Evolutionary conservation across 2,329 filamentous ascomycete species (phyloP).

Genomic region (Purpureocillium lavendulum): DNA sequence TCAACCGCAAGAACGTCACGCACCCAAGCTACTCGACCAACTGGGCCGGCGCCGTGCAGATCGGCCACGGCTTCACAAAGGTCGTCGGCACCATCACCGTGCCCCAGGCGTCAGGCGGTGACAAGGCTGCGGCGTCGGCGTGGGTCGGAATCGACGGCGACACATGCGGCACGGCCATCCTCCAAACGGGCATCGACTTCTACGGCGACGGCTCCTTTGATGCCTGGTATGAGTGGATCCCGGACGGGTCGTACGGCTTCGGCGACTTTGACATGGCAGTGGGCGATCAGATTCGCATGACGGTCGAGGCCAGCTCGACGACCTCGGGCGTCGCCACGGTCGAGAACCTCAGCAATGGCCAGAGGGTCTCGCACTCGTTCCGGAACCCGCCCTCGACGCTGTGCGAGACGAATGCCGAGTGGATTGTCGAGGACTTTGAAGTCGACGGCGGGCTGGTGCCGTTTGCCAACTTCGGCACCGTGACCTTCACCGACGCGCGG

Average conservation of each 20-base stretch:
- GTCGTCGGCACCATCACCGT: slow-evolving; percentile 20
- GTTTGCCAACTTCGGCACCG: slow-evolving; percentile 20
- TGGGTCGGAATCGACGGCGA: slow-evolving; percentile 43
- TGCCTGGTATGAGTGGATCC: slow-evolving; percentile 39
- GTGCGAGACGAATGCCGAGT: slow-evolving; percentile 50
- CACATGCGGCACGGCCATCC: slow-evolving; percentile 28
- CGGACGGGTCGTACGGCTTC: slow-evolving; percentile 32
- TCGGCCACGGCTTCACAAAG: slow-evolving; percentile 15
- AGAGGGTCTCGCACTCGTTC: slow-evolving; percentile 43
- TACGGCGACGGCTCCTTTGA: slow-evolving; percentile 25
- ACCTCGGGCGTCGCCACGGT: slow-evolving; percentile 17
- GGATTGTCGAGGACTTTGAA: slow-evolving; percentile 48
- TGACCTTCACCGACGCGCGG: slow-evolving; percentile 15
- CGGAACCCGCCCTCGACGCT: slow-evolving; percentile 31
- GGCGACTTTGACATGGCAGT: slow-evolving; percentile 18
- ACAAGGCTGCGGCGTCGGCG: slow-evolving; percentile 17
- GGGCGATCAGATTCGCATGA: slow-evolving; percentile 22
- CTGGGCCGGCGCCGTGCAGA: slow-evolving; percentile 21
- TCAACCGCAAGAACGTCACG: slow-evolving; percentile 8
- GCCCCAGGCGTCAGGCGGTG: slow-evolving; percentile 11
- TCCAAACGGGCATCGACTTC: slow-evolving; percentile 35
- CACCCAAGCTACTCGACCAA: slow-evolving; percentile 15
- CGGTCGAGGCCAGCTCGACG: slow-evolving; percentile 15
- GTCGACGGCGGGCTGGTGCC: slow-evolving; percentile 13
- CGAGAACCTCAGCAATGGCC: slow-evolving; percentile 42